Evolutionary conservation across 164 flowering plant genomes (phyloP), one percentile per base, ranked within the genome.

Genomic region (Santalum album): DNA sequence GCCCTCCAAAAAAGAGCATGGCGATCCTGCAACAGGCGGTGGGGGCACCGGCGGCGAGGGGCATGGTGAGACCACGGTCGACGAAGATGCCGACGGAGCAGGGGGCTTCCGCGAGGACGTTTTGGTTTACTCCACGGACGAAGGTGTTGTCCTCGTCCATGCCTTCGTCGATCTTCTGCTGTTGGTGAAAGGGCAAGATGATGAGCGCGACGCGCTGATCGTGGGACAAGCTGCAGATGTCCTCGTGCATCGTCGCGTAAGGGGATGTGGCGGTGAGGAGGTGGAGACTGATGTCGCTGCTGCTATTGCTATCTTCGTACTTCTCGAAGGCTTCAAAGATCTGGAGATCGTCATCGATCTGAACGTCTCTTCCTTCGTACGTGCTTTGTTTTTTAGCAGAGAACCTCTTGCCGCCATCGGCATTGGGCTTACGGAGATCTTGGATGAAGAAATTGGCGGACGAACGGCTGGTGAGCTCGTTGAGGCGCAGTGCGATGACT

Each of bases 61-160:
- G 17, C 9, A n/a, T 20, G 14, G 20, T 16, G 22, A 27, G 19
- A 17, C 69, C 65, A 10, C 61, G 69, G 52, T 78, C 72, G 3
- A 72, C 56, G 9, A 78, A 66, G 55, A 78, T 54, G 0, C 63
- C 79, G 15, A 75, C 74, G 1, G 82, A 70, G 66, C 79, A 78
- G 16, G 79, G 82, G 3, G 76, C 72, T 16, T 56, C 58, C 7
- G 21, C 55, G 7, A 70, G 65, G 11, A 78, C 57, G 11, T 68
- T 57, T 0, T 46, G 27, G 71, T 68, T 70, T 46, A 73, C 24
- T 1, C 19, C 57, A 22, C 51, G 24, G 15, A 64, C 14, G 5
- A 51, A 55, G 18, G 17, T 34, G 47, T 34, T 62, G 35, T n/a
- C 32, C 0, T 35, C 26, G 42, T 38, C 53, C 23, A 29, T 10